Evolutionary conservation across 306 rosid genomes (phyloP).

Genomic region (Pyrus bretschneideri): DNA sequence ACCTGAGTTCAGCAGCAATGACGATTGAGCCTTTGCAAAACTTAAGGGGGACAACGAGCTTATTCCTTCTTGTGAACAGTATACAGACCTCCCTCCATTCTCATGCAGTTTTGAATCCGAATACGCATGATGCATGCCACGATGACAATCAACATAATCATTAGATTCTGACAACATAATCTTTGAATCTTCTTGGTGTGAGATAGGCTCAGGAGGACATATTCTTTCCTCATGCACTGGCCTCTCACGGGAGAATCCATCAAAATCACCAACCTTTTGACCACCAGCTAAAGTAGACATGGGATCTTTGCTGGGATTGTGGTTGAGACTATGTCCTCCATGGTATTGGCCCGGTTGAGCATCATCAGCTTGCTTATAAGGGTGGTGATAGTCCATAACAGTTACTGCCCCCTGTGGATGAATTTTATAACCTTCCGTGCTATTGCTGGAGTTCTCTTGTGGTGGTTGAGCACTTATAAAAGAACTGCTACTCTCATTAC

Average conservation of each 20-base stretch:
- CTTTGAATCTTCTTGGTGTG: slow-evolving; percentile 24
- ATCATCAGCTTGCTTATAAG: slow-evolving; percentile 21
- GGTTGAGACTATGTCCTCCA: slow-evolving; percentile 25
- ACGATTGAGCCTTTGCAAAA: slow-evolving; percentile 34
- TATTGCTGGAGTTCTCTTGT: slow-evolving; percentile 24
- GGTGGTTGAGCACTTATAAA: slow-evolving; percentile 30
- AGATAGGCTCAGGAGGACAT: slow-evolving; percentile 25
- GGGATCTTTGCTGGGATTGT: slow-evolving; percentile 18
- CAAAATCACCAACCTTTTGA: slow-evolving; percentile 25
- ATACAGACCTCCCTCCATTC: slow-evolving; percentile 46
- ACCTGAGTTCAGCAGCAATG: slow-evolving; percentile 31
- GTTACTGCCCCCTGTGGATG: slow-evolving; percentile 23
- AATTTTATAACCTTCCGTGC: slow-evolving; percentile 16
- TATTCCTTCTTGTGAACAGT: slow-evolving; percentile 47
- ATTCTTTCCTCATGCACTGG: slow-evolving; percentile 29
- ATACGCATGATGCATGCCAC: slow-evolving; percentile 49
- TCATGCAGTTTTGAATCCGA: slow-evolving; percentile 66
- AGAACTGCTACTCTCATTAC: slow-evolving; percentile 38
- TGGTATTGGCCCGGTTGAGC: slow-evolving; percentile 18
- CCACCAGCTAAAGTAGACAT: slow-evolving; percentile 14
- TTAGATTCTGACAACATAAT: slow-evolving; percentile 26
- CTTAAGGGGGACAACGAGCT: slow-evolving; percentile 37
- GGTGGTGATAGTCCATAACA: slow-evolving; percentile 19
- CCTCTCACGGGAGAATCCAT: slow-evolving; percentile 27
- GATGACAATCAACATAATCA: slow-evolving; percentile 23